Evolutionary conservation across 2,329 filamentous ascomycete species (phyloP), one percentile per base, ranked within the genome.

Genomic region (Cladosporium austrohemisphaericum): DNA sequence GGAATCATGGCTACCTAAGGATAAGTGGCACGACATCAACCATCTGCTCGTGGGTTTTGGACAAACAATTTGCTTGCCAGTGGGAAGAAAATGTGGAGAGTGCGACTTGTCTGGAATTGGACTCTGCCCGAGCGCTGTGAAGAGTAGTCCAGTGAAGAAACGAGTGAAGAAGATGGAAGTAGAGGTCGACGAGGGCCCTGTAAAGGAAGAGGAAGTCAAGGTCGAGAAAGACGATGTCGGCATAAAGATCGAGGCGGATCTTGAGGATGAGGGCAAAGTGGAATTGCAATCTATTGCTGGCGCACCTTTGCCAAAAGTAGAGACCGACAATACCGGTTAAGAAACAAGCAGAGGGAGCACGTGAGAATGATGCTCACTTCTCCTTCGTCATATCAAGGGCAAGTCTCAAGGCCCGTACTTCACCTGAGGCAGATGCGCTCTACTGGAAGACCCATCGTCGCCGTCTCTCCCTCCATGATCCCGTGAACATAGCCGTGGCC

Each of bases 11-110:
- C 72, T 96, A 59, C 91, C 91, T 2, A 78, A 70, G 52, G 88
- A 95, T 43, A 83, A 80, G 61, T 96, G 91, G 91, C 86, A 88
- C 67, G 88, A 95, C 69, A 94, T 96, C 66, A 96, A 96, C 68
- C 83, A 85, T 71, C 70, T 95, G 67, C 76, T 96, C 31, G 91
- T 96, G 25, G 91, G 91, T 1, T 76, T 95, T 54, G 91, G 91
- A 0, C 91, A 96, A 76, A 88, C 83, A 1, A 82, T 93, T 18
- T 96, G 91, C 65, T 71, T 89, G 55, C 89, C 90, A 1, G 80
- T 92, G 1, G 88, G 86, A 0, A 76, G 84, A 55, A 81, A 78
- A 58, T 98, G 93, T 69, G 90, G 88, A 14, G 85, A 93, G 41
- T 98, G 93, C 70, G 85, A 86, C 55, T 70, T 97, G 41, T 88